Evolutionary conservation across 2,329 filamentous ascomycete species (phyloP).

Genomic region (Lasiodiplodia citricola): DNA sequence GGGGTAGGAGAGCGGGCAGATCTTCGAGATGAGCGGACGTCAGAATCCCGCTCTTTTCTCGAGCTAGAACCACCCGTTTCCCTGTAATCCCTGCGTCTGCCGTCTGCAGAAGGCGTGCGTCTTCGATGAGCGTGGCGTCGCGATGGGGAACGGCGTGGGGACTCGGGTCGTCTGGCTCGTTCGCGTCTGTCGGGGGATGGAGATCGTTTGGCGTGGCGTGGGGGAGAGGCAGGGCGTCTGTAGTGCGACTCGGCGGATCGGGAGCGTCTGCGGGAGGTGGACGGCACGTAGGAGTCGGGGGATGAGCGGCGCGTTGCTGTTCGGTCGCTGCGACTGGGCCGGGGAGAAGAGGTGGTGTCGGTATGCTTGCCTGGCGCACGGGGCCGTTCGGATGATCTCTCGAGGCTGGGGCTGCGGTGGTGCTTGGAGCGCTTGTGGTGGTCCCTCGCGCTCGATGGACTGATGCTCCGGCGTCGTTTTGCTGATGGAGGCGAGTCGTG

Average conservation of each 20-base stretch:
- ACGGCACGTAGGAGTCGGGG: conserved; percentile 43
- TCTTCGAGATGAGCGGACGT: conserved; percentile 34
- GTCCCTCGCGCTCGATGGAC: conserved; percentile 41
- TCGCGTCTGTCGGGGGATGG: conserved; percentile 37
- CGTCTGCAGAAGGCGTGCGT: conserved; percentile 36
- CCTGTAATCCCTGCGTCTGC: conserved; percentile 27
- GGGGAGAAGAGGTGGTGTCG: conserved; percentile 41
- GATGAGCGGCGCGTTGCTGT: conserved; percentile 39
- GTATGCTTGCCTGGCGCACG: conserved; percentile 38
- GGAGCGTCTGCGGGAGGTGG: conserved; percentile 46
- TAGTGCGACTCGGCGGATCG: conserved; percentile 48
- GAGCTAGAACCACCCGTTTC: conserved; percentile 1
- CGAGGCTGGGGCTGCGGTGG: conserved; percentile 41
- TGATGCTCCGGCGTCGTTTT: conserved; percentile 46
- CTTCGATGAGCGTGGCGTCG: conserved; percentile 35
- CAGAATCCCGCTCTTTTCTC: conserved; percentile 27
- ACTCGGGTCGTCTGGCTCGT: conserved; percentile 37
- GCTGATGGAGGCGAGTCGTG: conserved; percentile 44
- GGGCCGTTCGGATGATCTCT: conserved; percentile 42
- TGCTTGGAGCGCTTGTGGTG: conserved; percentile 42
- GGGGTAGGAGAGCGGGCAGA: conserved; percentile 41
- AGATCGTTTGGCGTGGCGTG: conserved; percentile 40
- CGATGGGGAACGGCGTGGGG: conserved; percentile 38
- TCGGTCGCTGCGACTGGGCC: conserved; percentile 39
- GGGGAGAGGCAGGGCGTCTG: conserved; percentile 37